phyloP scores from a whole-genome alignment of 768 basidiomycete species.

The Lentinula lateritia region DNA sequence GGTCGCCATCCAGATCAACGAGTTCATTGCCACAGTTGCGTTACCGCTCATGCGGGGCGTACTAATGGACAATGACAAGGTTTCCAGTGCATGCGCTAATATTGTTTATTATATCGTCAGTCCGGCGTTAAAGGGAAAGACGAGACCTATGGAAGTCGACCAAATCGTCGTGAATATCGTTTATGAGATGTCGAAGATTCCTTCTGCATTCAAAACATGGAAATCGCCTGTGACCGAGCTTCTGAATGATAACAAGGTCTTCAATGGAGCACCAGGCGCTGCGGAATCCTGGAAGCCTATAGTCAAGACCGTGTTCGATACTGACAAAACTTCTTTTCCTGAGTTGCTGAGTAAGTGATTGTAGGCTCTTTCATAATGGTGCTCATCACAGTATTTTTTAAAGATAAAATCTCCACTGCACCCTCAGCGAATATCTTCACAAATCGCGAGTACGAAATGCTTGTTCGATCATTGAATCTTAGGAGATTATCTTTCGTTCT shows the following conservation, averaged over 20 bases:
- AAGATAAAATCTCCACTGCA: conserved; percentile 73
- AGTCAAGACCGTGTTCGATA: conserved; percentile 74
- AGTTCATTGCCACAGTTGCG: conserved; percentile 61
- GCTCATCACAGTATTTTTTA: conserved; percentile 17
- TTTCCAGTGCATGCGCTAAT: conserved; percentile 72
- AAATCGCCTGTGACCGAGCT: conserved; percentile 72
- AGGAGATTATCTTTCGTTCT: conserved; percentile 83
- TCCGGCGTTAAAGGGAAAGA: conserved; percentile 73
- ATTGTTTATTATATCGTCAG: conserved; percentile 80
- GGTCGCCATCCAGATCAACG: conserved; percentile 56
- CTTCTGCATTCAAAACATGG: conserved; percentile 82
- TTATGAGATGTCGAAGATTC: conserved; percentile 72
- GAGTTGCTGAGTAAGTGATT: conserved; percentile 70
- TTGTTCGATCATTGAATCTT: conserved; percentile 78
- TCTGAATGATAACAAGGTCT: conserved; percentile 81
- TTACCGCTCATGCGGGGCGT: conserved; percentile 76
- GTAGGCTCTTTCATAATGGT: conserved; percentile 22
- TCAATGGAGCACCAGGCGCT: conserved; percentile 60
- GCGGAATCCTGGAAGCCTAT: conserved; percentile 71
- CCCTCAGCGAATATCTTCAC: conserved; percentile 96
- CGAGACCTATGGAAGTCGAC: conserved; percentile 80
- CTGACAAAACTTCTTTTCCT: conserved; percentile 79
- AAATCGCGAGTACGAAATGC: conserved; percentile 91
- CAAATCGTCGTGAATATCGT: conserved; percentile 59
- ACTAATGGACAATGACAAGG: conserved; percentile 79